Percentiles rank a stretch among this genome's conserved stretches.
Conservation (phyloP, 192 early-diverging fungal species). For the Chytriomyces sp. region DNA sequence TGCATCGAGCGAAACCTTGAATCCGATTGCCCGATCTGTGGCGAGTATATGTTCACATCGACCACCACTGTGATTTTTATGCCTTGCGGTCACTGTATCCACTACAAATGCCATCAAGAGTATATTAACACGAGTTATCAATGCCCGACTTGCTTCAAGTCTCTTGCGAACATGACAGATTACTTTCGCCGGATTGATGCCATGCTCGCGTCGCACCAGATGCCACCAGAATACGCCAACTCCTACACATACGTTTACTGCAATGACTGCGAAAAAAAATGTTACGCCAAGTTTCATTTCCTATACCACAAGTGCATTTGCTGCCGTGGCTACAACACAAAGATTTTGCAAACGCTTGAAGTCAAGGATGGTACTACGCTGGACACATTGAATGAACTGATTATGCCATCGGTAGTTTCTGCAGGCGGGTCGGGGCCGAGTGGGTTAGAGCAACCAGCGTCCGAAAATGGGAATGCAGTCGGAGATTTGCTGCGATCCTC, state of each 20-base stretch:
- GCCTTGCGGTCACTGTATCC: slow-evolving; percentile 93
- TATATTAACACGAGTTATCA: slow-evolving; percentile 91
- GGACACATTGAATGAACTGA: slow-evolving; percentile 19
- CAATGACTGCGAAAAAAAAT: slow-evolving; percentile 93
- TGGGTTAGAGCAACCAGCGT: not conserved
- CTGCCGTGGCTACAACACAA: slow-evolving; percentile 92
- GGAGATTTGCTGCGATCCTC: slow-evolving; percentile 14
- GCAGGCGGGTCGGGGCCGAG: not conserved
- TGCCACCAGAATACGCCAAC: slow-evolving; percentile 89
- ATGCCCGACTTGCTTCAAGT: slow-evolving; percentile 93
- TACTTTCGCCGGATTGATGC: slow-evolving; percentile 86
- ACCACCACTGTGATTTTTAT: slow-evolving; percentile 81
- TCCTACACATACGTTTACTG: slow-evolving; percentile 79
- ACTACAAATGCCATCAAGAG: slow-evolving; percentile 80
- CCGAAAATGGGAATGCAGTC: not conserved
- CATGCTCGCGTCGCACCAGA: slow-evolving; percentile 76
- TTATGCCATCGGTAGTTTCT: not conserved
- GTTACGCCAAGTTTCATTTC: slow-evolving; percentile 88
- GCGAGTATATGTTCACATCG: slow-evolving; percentile 92
- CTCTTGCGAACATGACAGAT: slow-evolving; percentile 79
- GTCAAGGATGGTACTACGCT: slow-evolving; percentile 32
- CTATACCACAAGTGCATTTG: slow-evolving; percentile 91
- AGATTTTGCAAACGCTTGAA: slow-evolving; percentile 69
- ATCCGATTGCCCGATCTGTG: slow-evolving; percentile 95
- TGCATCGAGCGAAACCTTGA: slow-evolving; percentile 93